Base-by-base conservation (phyloP, 306 rosid species). In the Ziziphus jujuba region DNA sequence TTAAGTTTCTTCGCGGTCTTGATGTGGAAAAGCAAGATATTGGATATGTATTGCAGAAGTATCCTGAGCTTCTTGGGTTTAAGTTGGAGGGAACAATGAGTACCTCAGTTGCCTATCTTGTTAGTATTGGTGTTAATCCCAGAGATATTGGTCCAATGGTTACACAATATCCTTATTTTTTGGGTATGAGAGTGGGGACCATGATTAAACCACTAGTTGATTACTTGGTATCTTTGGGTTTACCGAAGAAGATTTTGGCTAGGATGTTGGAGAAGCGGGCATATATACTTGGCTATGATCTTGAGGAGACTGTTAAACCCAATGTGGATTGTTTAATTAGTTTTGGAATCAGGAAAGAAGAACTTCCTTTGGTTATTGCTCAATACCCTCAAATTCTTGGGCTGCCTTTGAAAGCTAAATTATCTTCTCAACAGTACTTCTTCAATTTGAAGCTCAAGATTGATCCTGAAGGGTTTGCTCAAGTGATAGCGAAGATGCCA, bases 1-100 rank as follows among this genome's bases (percentile, higher is more conserved):
- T 90, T 43, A 93, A 81, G 79, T 84, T 81, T 45, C 97, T 93
- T 20, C 87, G 99, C 45, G 99, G 99, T 9, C 92, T 93, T 35
- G 97, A 88, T 73, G 96, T 90, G 21, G 99, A 93, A 72, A 93
- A 72, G 72, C 80, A 78, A 47, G 96, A 93, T 71, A 83, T 90
- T 60, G 99, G 97, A 50, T 93, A 78, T 84, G 96, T 93, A 34
- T 69, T 93, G 84, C 86, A 71, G 56, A 93, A 88, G 76, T 88
- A 93, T 67, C 97, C 99, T 51, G 95, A 93, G 67, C 95, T 93
- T 75, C 75, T 93, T 13, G 97, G 99, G 61, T 93, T 86, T 76
- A 93, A 90, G 81, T 96, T 88, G 43, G 97, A 93, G 67, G 99
- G 99, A 72, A 90, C 99, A 44, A 88, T 93, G 97, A 93, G 97